phyloP scores from a whole-genome alignment of 768 basidiomycete species.

The Peribolospora baueri region DNA sequence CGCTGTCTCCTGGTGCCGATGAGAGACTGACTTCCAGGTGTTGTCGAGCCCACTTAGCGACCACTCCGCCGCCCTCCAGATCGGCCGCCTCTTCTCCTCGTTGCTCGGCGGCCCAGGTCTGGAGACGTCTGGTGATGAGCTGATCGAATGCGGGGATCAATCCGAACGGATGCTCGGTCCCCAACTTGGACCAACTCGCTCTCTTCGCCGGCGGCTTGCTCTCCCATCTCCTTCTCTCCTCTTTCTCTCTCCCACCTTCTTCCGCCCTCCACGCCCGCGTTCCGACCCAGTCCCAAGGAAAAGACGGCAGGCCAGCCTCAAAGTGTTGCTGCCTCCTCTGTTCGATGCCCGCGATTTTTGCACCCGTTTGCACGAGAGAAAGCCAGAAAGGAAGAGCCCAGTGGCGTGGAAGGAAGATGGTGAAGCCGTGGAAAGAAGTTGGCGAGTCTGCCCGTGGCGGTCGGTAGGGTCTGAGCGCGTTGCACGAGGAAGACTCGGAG shows the following conservation, averaged over 20 bases:
- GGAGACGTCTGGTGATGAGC: too few relatives aligned
- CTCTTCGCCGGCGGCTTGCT: constrained; percentile 72
- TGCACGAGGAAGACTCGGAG: constrained; percentile 7
- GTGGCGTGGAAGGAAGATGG: constrained; percentile 56
- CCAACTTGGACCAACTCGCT: constrained; percentile 40
- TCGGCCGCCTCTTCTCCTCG: too few relatives aligned
- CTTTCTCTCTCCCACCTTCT: constrained; percentile 27
- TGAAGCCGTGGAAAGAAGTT: constrained; percentile 54
- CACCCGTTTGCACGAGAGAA: constrained; percentile 59
- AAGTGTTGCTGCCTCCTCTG: constrained; percentile 59
- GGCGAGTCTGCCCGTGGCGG: neutral
- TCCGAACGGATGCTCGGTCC: constrained; percentile 37
- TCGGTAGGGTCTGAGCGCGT: constrained; percentile 1
- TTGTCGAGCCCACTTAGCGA: too few relatives aligned
- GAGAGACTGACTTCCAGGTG: too few relatives aligned
- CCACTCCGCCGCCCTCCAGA: too few relatives aligned
- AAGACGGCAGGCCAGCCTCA: constrained; percentile 49
- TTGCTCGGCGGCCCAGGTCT: too few relatives aligned
- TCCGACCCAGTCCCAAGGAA: constrained; percentile 57
- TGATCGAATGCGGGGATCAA: too few relatives aligned
- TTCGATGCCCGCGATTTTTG: constrained; percentile 60
- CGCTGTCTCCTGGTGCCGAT: too few relatives aligned
- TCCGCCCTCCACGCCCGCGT: constrained; percentile 32
- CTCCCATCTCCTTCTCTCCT: constrained; percentile 42
- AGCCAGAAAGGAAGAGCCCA: constrained; percentile 78